Percentiles rank a stretch among this genome's conserved stretches.
Conservation (phyloP, 2,329 filamentous ascomycete species). For the Cordyceps farinosa region DNA sequence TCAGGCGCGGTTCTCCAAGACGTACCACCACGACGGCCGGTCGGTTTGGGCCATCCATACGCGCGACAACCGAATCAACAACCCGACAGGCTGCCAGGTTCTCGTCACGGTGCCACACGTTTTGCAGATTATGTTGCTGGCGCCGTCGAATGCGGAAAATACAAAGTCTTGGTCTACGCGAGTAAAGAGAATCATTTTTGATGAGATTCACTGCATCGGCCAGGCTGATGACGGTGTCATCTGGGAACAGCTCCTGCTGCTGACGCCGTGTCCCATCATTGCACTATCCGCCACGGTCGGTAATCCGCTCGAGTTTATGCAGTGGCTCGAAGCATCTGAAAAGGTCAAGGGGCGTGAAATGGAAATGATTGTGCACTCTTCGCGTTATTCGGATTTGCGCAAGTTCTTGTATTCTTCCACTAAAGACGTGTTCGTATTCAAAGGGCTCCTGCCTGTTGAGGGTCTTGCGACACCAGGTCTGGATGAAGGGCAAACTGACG, state of each 20-base stretch:
- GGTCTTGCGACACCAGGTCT: slow-evolving; percentile 49
- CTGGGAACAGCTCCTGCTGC: slow-evolving; percentile 73
- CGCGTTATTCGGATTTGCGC: slow-evolving; percentile 73
- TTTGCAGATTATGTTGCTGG: slow-evolving; percentile 72
- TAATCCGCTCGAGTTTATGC: slow-evolving; percentile 66
- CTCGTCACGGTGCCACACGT: slow-evolving; percentile 76
- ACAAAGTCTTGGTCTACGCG: slow-evolving; percentile 57
- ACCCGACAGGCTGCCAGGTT: slow-evolving; percentile 67
- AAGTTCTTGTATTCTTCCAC: slow-evolving; percentile 65
- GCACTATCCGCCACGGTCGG: slow-evolving; percentile 77
- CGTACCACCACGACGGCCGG: slow-evolving; percentile 55
- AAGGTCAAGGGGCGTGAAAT: slow-evolving; percentile 59
- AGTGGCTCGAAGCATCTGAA: slow-evolving; percentile 65
- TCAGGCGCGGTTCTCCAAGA: slow-evolving; percentile 69
- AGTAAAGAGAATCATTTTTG: slow-evolving; percentile 74
- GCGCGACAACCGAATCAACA: slow-evolving; percentile 71
- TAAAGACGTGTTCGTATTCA: slow-evolving; percentile 25
- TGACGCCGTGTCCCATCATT: slow-evolving; percentile 73
- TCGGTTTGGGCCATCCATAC: slow-evolving; percentile 79
- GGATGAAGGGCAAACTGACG: slow-evolving; percentile 40
- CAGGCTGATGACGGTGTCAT: slow-evolving; percentile 71
- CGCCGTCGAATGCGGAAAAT: slow-evolving; percentile 59
- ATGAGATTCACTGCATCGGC: slow-evolving; percentile 78
- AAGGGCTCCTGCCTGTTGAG: slow-evolving; percentile 40
- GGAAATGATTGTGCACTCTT: slow-evolving; percentile 63